Evolutionary conservation across 139 green algal species (phyloP), one percentile per base, ranked within the genome.

Genomic region (Picocystis salinarum): DNA sequence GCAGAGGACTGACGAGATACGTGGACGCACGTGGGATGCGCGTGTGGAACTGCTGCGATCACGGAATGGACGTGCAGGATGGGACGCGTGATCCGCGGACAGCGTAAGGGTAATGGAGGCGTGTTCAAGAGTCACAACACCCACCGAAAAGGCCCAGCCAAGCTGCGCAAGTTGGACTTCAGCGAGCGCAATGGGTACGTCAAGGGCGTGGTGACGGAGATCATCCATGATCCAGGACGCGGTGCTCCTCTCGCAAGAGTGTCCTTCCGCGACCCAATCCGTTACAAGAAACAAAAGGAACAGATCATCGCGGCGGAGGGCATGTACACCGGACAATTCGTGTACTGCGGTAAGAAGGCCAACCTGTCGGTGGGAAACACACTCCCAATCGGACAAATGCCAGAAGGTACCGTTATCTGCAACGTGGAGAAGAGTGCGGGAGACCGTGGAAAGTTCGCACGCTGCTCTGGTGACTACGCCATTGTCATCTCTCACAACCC

Each of bases 401-500:
- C 89, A 39, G 89, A 99, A 72, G 89, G 89, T 70, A 87, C 85
- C 64, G 82, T 99, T 56, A 62, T 93, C 28, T 96, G 88, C 86
- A 97, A 97, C 66, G 65, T 99, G 45, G 89, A 97, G 79, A 72
- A 82, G 64, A 83, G 85, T 50, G 50, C 79, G 7, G 85, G 85
- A 36, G 89, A 99, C 68, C 76, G 89, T 40, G 85, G 88, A 33
- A 50, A 70, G 4, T 49, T 99, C 41, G 89, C 89, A 1, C 77
- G 84, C 49, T 75, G 71, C 52, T 94, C 80, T 20, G 89, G 89
- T 30, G 85, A 95, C 73, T 99, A 94, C 61, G 79, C 68, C 55
- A 92, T 96, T 53, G 65, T 99, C 18, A 81, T 99, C 45, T 74
- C 82, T 6, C 89, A 99, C 74, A 99, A 99, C 79, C 73, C 73